Conservation (phyloP, 441 rosid genomes). For the Eutrema salsugineum region DNA sequence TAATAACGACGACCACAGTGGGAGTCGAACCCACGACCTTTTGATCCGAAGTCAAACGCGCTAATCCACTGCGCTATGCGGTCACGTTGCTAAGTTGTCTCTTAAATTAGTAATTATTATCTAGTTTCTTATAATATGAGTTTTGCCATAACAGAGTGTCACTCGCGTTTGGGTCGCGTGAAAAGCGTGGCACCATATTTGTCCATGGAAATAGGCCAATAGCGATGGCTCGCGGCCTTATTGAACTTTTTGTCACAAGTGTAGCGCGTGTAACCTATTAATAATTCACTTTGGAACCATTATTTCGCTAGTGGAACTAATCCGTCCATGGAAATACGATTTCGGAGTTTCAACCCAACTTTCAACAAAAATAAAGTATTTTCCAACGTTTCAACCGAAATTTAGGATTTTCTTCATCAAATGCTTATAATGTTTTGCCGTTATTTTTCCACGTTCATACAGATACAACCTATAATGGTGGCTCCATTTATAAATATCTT, state of each 20-base stretch:
- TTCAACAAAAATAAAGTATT: neutral
- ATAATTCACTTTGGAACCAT: neutral
- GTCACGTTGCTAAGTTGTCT: constrained; percentile 15
- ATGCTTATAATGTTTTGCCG: neutral
- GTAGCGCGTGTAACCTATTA: neutral
- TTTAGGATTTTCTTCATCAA: neutral
- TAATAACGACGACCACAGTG: constrained; percentile 70
- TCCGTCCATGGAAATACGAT: neutral
- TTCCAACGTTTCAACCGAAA: neutral
- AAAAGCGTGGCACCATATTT: neutral
- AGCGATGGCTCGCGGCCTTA: neutral
- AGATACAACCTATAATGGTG: constrained; percentile 16
- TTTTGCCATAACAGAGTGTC: no score
- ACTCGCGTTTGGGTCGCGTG: neutral
- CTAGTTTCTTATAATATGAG: neutral
- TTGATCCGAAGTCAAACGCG: constrained; percentile 99
- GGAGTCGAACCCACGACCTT: constrained; percentile 99
- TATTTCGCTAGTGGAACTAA: neutral
- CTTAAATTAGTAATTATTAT: accelerated
- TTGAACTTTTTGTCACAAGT: neutral
- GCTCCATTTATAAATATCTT: constrained; percentile 3
- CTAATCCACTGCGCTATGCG: constrained; percentile 99
- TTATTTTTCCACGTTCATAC: constrained; percentile 18
- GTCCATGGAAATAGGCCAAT: neutral
- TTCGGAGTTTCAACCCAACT: neutral